Conservation (phyloP, 2,329 filamentous ascomycete genomes). For the Claviceps paspali region DNA sequence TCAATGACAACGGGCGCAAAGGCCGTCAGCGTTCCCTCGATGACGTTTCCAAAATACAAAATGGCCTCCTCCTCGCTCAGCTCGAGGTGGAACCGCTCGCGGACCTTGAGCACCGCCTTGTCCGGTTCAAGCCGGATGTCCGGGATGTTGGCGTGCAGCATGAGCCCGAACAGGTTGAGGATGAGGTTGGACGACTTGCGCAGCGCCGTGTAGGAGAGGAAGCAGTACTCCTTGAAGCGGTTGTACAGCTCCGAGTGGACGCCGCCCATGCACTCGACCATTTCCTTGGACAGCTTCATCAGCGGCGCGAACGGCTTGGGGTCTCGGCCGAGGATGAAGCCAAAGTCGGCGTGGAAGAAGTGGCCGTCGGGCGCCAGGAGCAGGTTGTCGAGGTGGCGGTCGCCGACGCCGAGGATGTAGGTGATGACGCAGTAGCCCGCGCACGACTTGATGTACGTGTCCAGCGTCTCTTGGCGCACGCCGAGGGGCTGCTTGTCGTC, state of each 20-base stretch:
- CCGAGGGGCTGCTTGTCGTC: constrained; percentile 69
- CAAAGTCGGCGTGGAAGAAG: constrained; percentile 98
- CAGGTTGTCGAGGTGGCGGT: constrained; percentile 90
- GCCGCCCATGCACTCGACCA: constrained; percentile 98
- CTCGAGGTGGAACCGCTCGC: constrained; percentile 86
- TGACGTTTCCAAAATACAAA: constrained; percentile 70
- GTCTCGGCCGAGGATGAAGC: constrained; percentile 91
- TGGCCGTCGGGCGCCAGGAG: constrained; percentile 78
- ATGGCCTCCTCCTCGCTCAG: constrained; percentile 87
- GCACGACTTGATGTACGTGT: constrained; percentile 90
- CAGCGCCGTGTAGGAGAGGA: constrained; percentile 82
- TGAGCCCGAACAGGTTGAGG: constrained; percentile 86
- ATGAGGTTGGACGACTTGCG: constrained; percentile 84
- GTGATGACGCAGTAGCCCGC: constrained; percentile 98
- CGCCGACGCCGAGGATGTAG: constrained; percentile 89
- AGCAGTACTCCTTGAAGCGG: constrained; percentile 89
- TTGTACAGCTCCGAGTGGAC: constrained; percentile 65
- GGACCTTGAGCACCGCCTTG: constrained; percentile 86
- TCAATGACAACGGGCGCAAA: constrained; percentile 92
- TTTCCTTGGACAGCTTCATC: constrained; percentile 94
- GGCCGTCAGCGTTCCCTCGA: constrained; percentile 79
- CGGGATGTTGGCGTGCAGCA: constrained; percentile 95
- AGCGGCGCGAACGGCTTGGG: constrained; percentile 94
- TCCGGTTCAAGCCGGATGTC: constrained; percentile 87
- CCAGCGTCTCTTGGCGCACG: constrained; percentile 80